A percentile compares a stretch with the other conserved stretches of the same genome.
Conservation (phyloP, 495 filamentous ascomycete genomes). For the Saxispiralis lemnorum region DNA sequence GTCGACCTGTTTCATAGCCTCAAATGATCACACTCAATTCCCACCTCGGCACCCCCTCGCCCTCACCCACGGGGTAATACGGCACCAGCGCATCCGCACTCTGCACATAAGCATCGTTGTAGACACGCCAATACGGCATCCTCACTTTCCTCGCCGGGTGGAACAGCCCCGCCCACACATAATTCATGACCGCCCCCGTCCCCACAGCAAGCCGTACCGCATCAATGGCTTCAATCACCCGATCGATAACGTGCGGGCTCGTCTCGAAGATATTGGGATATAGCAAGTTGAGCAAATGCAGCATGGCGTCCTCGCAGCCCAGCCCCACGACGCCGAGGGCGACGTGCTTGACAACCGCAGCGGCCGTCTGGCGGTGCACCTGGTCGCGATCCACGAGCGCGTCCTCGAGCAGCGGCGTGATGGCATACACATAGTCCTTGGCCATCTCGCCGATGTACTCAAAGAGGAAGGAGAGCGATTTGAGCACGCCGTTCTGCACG, state of each 20-base stretch:
- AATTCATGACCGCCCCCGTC: constrained; percentile 82
- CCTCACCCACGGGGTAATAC: constrained; percentile 49
- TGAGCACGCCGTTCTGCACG: constrained; percentile 96
- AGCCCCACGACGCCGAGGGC: constrained; percentile 89
- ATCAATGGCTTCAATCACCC: constrained; percentile 91
- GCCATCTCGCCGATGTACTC: constrained; percentile 99
- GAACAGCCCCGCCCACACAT: constrained; percentile 93
- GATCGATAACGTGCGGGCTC: constrained; percentile 93
- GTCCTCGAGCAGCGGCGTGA: constrained; percentile 92
- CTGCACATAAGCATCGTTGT: constrained; percentile 95
- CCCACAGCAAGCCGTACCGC: constrained; percentile 90
- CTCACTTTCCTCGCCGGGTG: constrained; percentile 90
- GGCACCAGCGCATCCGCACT: constrained; percentile 86
- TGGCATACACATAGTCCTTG: constrained; percentile 97
- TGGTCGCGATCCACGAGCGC: constrained; percentile 96
- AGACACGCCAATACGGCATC: constrained; percentile 80
- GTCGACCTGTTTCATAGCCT: background rate
- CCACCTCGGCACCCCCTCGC: constrained; percentile 7
- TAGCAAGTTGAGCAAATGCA: constrained; percentile 88
- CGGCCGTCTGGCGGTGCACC: constrained; percentile 93
- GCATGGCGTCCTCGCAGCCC: constrained; percentile 97
- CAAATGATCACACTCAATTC: constrained; percentile 13
- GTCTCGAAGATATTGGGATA: constrained; percentile 98
- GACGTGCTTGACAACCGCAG: constrained; percentile 90
- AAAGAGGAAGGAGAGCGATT: constrained; percentile 91